These are phyloP conservation scores for Atalantia buxifolia DNA, from an alignment of 345 rosid species.

Conservation along the genomic window DNA sequence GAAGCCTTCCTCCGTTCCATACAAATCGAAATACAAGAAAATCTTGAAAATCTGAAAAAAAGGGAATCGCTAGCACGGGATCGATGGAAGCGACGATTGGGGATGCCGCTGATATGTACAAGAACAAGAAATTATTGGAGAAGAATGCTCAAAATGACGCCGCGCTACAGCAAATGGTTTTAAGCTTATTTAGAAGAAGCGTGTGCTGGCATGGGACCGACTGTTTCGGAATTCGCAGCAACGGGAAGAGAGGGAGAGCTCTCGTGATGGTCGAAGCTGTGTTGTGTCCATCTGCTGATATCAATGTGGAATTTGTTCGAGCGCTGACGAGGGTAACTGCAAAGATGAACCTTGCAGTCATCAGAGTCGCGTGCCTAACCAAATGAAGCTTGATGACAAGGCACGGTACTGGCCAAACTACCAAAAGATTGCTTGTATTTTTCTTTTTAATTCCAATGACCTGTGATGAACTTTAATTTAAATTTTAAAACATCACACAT, in stretches of 20 bases:
- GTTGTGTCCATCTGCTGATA: neutral
- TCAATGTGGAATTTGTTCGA: slow-evolving; percentile 6
- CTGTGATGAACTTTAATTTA: too few species aligned
- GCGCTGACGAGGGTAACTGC: neutral
- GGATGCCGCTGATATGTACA: slow-evolving; percentile 24
- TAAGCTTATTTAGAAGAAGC: slow-evolving; percentile 42
- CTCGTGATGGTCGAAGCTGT: neutral
- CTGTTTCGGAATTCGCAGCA: slow-evolving; percentile 31
- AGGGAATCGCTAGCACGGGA: slow-evolving; percentile 19
- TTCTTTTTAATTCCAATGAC: too few species aligned
- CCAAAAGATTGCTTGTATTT: too few species aligned
- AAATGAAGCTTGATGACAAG: slow-evolving; percentile 46
- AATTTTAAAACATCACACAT: too few species aligned
- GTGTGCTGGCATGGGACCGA: slow-evolving; percentile 26
- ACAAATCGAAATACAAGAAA: slow-evolving; percentile 24
- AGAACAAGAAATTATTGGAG: slow-evolving; percentile 20
- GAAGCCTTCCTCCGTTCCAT: slow-evolving; percentile 32
- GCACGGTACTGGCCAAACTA: slow-evolving; percentile 38
- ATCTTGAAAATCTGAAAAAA: slow-evolving; percentile 49
- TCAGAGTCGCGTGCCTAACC: slow-evolving; percentile 19
- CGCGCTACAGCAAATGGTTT: slow-evolving; percentile 26
- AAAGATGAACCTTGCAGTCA: neutral
- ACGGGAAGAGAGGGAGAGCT: neutral
- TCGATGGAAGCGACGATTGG: slow-evolving; percentile 46
- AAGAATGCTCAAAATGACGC: slow-evolving; percentile 35